A percentile compares a stretch with the other conserved stretches of the same genome.
Evolutionary conservation across 164 flowering plant species (phyloP).

Genomic region (Warburgia ugandensis): DNA sequence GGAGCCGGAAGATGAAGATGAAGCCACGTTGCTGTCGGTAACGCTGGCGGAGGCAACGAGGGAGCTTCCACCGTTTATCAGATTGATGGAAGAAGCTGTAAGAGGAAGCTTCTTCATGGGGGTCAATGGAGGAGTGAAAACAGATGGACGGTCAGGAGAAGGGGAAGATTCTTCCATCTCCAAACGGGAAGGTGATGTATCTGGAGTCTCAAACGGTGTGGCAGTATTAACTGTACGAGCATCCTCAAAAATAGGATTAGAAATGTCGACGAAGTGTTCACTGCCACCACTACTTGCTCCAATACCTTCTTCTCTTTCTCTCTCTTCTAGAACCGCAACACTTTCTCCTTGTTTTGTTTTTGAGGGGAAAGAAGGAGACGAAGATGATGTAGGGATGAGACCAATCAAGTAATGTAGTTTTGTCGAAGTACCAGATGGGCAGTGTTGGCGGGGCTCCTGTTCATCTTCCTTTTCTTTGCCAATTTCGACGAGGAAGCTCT

Average conservation of each 20-base stretch:
- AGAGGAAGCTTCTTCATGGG: constrained; percentile 64
- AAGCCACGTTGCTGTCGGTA: constrained; percentile 37
- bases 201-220: constrained; percentile 80
- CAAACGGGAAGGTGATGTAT: constrained; percentile 62
- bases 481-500: constrained; percentile 51
- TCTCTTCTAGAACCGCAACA: too few relatives aligned
- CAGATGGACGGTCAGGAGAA: constrained; percentile 5
- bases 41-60: constrained; percentile 44
- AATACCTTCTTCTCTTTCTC: not conserved
- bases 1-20: constrained; percentile 42
- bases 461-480: constrained; percentile 20
- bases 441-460: constrained; percentile 14
- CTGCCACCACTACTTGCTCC: constrained; percentile 8
- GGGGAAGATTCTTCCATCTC: constrained; percentile 24
- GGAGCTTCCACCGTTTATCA: constrained; percentile 45
- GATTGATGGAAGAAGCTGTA: constrained; percentile 46
- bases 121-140: constrained; percentile 8
- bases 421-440: constrained; percentile 9
- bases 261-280: constrained; percentile 58
- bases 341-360: not conserved
- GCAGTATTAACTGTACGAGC: constrained; percentile 8
- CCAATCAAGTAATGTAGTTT: constrained; percentile 19
- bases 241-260: constrained; percentile 72
- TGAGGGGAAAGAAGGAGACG: constrained; percentile 8
- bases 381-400: constrained; percentile 15